These are phyloP conservation scores for Leishmania gerbilli DNA, from an alignment of 208 protist species.

Conservation along the genomic window DNA sequence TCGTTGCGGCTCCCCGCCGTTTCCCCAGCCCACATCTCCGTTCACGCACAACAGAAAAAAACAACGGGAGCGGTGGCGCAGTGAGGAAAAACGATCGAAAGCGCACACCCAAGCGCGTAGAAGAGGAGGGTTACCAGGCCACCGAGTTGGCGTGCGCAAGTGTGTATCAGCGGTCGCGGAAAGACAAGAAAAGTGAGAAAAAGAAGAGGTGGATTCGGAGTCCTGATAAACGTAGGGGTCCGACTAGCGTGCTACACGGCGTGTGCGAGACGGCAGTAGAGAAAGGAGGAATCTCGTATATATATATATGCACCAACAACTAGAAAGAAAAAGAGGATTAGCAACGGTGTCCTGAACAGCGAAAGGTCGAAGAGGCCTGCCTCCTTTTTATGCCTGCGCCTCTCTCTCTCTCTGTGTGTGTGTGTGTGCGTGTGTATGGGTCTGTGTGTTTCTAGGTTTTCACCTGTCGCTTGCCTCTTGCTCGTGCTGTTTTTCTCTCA, in stretches of 20 bases:
- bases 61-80: neutral
- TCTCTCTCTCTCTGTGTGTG: neutral
- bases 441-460: slow-evolving; percentile 12
- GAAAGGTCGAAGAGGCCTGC: neutral
- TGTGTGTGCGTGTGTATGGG: neutral
- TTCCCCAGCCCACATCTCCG: too few relatives aligned
- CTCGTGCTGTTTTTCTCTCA: neutral
- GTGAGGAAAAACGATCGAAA: neutral
- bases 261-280: neutral
- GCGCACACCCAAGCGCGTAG: neutral
- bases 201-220: neutral
- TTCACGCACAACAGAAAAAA: neutral
- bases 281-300: neutral
- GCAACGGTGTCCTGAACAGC: neutral
- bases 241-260: neutral
- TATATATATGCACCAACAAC: neutral
- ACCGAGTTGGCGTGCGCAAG: neutral
- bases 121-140: neutral
- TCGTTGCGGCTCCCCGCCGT: too few relatives aligned
- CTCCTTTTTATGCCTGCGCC: neutral
- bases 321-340: neutral
- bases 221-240: neutral
- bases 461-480: neutral
- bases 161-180: neutral
- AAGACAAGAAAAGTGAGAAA: neutral